phyloP scores from a whole-genome alignment of 2,329 filamentous ascomycete genomes.

The Incumbomyces lentus region DNA sequence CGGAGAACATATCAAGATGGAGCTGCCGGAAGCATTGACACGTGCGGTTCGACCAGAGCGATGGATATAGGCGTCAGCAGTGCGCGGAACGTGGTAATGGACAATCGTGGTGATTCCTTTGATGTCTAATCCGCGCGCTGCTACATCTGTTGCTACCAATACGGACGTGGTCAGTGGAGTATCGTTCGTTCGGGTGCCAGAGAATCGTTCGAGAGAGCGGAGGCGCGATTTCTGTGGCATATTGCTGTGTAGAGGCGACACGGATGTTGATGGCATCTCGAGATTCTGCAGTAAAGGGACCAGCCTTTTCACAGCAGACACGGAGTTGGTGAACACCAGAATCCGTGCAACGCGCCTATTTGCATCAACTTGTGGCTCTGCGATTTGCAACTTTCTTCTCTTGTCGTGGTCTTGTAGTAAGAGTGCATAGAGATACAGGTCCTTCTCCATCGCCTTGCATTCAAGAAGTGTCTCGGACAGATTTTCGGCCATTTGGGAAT shows the following conservation, averaged over 20 bases:
- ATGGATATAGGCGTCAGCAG: conserved; percentile 90
- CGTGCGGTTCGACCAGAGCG: conserved; percentile 89
- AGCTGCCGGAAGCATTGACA: conserved; percentile 64
- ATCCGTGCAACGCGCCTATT: conserved; percentile 57
- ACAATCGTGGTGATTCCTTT: conserved; percentile 78
- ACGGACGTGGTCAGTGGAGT: conserved; percentile 49
- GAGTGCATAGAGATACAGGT: conserved; percentile 84
- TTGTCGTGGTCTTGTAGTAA: conserved; percentile 58
- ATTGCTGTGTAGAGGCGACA: conserved; percentile 65
- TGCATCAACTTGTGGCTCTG: neutral
- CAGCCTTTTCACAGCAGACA: conserved; percentile 78
- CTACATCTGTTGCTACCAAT: conserved; percentile 85
- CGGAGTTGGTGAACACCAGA: conserved; percentile 91
- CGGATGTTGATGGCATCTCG: conserved; percentile 54
- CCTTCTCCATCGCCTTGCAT: conserved; percentile 90
- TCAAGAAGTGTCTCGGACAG: conserved; percentile 86
- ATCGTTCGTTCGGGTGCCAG: conserved; percentile 31
- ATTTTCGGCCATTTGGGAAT: conserved; percentile 75
- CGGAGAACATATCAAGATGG: conserved; percentile 78
- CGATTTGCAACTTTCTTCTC: neutral
- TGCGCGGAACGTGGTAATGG: conserved; percentile 88
- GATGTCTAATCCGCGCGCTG: conserved; percentile 87
- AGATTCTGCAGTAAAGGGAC: conserved; percentile 76
- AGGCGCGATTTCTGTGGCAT: conserved; percentile 94
- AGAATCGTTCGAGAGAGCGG: conserved; percentile 85